Conservation (phyloP, 1,139 yeast species). For the Hansenula sp. region DNA sequence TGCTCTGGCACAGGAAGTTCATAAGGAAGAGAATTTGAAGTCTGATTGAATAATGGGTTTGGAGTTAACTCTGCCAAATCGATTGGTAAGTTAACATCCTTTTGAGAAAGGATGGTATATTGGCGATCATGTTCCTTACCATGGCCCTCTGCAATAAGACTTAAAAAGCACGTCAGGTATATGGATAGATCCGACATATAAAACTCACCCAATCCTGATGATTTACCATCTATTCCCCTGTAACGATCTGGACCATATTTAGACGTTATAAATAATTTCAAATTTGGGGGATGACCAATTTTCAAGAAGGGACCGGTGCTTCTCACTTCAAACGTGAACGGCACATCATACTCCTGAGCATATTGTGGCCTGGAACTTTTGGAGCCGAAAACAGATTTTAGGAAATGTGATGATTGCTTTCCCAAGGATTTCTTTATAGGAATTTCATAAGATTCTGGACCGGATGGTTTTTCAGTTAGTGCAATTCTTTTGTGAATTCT, state of each 20-base stretch:
- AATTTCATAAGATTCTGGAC: constrained; percentile 6
- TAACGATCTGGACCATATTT: constrained; percentile 33
- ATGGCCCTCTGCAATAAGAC: neutral
- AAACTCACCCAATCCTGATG: neutral
- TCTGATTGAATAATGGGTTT: neutral
- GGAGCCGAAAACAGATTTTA: neutral
- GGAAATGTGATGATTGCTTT: constrained; percentile 11
- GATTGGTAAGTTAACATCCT: neutral
- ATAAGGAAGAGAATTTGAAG: too few relatives aligned
- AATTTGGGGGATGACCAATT: constrained; percentile 31
- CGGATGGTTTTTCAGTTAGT: constrained; percentile 20
- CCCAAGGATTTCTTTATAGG: constrained; percentile 12
- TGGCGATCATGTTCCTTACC: neutral
- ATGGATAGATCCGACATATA: neutral
- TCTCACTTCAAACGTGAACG: constrained; percentile 42
- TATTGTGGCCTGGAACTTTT: constrained; percentile 16
- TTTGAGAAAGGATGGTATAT: neutral
- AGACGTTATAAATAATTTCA: constrained; percentile 36
- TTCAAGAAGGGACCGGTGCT: constrained; percentile 34
- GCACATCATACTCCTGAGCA: constrained; percentile 35
- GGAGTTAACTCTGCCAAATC: neutral
- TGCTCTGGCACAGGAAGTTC: too few relatives aligned
- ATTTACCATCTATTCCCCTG: neutral
- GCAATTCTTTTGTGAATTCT: constrained; percentile 41
- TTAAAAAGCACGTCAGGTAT: constrained; percentile 8